A percentile compares a stretch with the other conserved stretches of the same genome.
phyloP scores from a whole-genome alignment of 176 grass and related monocot species.

The Guadua angustifolia region DNA sequence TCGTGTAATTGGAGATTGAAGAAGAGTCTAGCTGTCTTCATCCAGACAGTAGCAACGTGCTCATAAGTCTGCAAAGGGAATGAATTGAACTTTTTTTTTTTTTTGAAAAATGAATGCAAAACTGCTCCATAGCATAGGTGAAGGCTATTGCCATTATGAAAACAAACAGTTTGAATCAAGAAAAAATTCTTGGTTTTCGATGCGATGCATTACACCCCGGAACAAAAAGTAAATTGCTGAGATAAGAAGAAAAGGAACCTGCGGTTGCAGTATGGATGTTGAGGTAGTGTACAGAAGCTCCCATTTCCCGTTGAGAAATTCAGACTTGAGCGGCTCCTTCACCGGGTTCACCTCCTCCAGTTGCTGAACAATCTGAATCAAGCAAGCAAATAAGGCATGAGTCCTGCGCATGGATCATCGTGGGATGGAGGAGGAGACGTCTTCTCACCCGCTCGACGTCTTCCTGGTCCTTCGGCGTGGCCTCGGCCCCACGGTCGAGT shows the following conservation, averaged over 20 bases:
- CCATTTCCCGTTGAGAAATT: slow-evolving; percentile 93
- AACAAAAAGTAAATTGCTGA: background rate
- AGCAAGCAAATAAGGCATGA: background rate
- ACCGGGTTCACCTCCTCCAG: slow-evolving; percentile 68
- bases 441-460: slow-evolving; percentile 61
- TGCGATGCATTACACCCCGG: background rate
- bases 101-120: background rate
- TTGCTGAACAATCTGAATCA: slow-evolving; percentile 57
- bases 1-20: background rate
- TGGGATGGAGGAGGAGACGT: background rate
- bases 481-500: slow-evolving; percentile 79
- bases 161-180: background rate
- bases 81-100: too few species aligned
- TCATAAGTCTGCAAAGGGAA: too few species aligned
- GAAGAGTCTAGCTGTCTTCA: background rate
- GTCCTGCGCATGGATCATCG: background rate
- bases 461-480: slow-evolving; percentile 63
- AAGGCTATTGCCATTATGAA: background rate
- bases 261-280: slow-evolving; percentile 68
- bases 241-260: slow-evolving; percentile 49
- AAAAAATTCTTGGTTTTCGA: background rate
- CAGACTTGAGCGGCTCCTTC: slow-evolving; percentile 91
- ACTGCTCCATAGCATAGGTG: too few species aligned
- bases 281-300: slow-evolving; percentile 93
- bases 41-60: too few species aligned